These are phyloP conservation scores for Cotoneaster glaucophyllus DNA, from an alignment of 306 rosid species.

Conservation along the genomic window DNA sequence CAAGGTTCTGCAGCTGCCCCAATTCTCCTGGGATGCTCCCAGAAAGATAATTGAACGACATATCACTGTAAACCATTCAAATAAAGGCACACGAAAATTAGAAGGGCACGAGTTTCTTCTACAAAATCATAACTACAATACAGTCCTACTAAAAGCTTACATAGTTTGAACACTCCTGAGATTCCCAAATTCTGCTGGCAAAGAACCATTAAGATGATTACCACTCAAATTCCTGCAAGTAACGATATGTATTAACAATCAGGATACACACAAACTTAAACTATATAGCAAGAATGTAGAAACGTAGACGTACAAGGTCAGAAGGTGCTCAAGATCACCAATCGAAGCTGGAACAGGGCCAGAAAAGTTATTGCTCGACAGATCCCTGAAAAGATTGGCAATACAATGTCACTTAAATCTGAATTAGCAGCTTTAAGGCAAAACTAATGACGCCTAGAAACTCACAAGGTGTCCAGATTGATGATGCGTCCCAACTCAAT, in stretches of 20 bases:
- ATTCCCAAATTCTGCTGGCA: slow-evolving; percentile 73
- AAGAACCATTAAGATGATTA: slow-evolving; percentile 46
- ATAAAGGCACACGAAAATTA: neutral
- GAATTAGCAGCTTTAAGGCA: neutral
- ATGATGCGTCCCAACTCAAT: slow-evolving; percentile 67
- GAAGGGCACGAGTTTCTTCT: neutral
- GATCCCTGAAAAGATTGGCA: slow-evolving; percentile 42
- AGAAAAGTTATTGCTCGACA: slow-evolving; percentile 61
- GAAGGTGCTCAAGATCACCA: slow-evolving; percentile 80
- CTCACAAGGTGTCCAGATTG: slow-evolving; percentile 82
- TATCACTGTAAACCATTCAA: slow-evolving; percentile 36
- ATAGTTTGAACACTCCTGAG: slow-evolving; percentile 68
- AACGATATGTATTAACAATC: neutral
- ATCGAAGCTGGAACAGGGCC: slow-evolving; percentile 72
- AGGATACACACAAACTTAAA: too few relatives aligned
- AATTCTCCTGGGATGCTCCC: slow-evolving; percentile 64
- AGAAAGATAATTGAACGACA: slow-evolving; percentile 66
- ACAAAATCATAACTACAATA: neutral
- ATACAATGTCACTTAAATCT: neutral
- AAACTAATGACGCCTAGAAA: neutral
- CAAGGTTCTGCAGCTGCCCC: slow-evolving; percentile 78
- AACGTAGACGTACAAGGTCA: slow-evolving; percentile 51
- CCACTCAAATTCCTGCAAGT: slow-evolving; percentile 60
- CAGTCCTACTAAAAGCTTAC: slow-evolving; percentile 19
- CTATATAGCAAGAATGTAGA: neutral